Base-by-base conservation (phyloP, 257 asterid species). In the Anisodus tanguticus region DNA sequence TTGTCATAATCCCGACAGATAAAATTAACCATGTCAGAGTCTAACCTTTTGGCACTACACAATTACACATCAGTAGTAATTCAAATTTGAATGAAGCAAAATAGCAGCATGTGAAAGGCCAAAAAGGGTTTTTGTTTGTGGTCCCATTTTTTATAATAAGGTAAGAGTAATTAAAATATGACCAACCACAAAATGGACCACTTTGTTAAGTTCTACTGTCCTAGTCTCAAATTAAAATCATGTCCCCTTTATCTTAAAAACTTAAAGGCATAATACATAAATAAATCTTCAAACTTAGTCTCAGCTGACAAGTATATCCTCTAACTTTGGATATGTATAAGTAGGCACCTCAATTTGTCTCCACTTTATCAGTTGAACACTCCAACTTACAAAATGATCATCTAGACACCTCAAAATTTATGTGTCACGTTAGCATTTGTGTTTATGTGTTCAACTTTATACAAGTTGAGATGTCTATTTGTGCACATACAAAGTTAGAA, bases 71-170 rank as follows among this genome's bases (percentile, higher is more conserved):
- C 49, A 35, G 13, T 72, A n/a, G 74, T 49, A 71, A 82, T 88
- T 53, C 84, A 83, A 86, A 80, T 85, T 85, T 85, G 80, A 88
- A 87, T 87, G 86, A 74, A 66, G 54, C 54, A 85, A 79, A 60
- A 64, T 39, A 35, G 53, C 84, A 67, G 57, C 85, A 70, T 82
- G 86, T 85, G 90, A 87, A 37, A 72, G 55, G 47, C 82, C 63
- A 7, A 26, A 76, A 51, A 49, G 39, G 62, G 26, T 2, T 51
- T 76, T 53, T 8, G 0, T 5, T 11, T 77, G 84, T 82, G 93
- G 91, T 79, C 89, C 88, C 64, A 47, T 45, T 26, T 47, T 55
- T 60, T 8, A 16, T 39, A 84, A 83, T 77, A 64, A 63, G 85
- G 81, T 82, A 45, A 76, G 64, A 84, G 82, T 81, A 85, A 82